Evolutionary conservation across 148 eudicot genomes (phyloP), one percentile per base, ranked within the genome.

Genomic region (Fagopyrum esculentum): DNA sequence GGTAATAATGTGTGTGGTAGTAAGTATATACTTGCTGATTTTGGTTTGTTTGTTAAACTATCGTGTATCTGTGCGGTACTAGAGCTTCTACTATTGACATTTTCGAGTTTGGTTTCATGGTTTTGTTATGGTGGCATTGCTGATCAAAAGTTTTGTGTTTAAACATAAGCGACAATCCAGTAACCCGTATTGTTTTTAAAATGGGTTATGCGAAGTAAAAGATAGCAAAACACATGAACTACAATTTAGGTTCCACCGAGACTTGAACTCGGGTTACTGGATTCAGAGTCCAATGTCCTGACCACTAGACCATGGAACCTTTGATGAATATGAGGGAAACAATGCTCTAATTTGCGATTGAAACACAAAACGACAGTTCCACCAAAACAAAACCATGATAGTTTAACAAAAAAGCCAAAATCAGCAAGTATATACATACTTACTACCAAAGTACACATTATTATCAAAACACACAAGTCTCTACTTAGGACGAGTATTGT

Each of bases 401-500:
- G 6, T 52, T 15, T 4, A 52, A 17, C 57, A 52, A 52, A 17
- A 3, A 15, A 35, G 3, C 40, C 40, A 35, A 35, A 35, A 35
- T 35, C 40, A 35, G 40, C 40, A 35, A 35, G 40, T 35, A 4
- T 52, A 22, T 22, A 22, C 26, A 52, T 15, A 52, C 57, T 52
- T 5, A 55, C 60, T 55, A n/a, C 16, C 60, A 5, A n/a, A 22
- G 26, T 22, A 17, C 60, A 55, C n/a, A 55, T 55, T 17, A 55
- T 16, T 52, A 49, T 9, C 15, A 22, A 51, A 3, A 2, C 56
- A 11, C 4, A 51, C 5, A 15, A 13, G 0, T 17, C 26, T 15
- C 72, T 76, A 76, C 73, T 51, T 66, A 50, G 78, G 78, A 40
- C 43, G 70, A 26, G 71, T 89, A 88, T 8, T 81, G 80, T 56